A percentile compares a stretch with the other conserved stretches of the same genome.
These are phyloP conservation scores for Leccinum subgranulosum DNA, from an alignment of 768 basidiomycete genomes.

Conservation along the genomic window DNA sequence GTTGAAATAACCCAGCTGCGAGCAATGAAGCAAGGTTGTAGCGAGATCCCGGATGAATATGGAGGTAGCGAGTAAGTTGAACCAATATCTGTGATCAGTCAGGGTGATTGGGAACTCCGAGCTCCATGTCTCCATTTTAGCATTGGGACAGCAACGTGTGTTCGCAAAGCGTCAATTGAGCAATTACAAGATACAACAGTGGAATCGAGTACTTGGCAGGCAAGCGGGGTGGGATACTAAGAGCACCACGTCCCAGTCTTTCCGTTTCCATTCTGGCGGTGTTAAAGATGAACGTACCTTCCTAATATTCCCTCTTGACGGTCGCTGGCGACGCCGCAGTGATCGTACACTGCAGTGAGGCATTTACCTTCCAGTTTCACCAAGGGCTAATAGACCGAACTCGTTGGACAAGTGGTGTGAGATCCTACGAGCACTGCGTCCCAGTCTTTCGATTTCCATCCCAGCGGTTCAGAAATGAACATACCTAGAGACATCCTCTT, in stretches of 20 bases:
- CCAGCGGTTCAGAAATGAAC: background rate
- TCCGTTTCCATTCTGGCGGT: background rate
- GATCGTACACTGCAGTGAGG: background rate
- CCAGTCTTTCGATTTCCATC: background rate
- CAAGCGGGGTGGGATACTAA: background rate
- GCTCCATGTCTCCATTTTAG: no score
- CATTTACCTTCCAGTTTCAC: slow-evolving; percentile 3
- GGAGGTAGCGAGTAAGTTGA: no score
- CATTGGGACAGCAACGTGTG: no score
- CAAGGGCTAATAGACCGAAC: background rate
- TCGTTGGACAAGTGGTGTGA: background rate
- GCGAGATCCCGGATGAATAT: no score
- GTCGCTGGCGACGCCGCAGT: background rate
- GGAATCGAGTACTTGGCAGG: no score
- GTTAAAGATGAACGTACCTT: no score
- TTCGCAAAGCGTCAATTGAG: no score
- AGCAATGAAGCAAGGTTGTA: no score
- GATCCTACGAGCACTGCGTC: background rate
- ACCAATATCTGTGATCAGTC: no score
- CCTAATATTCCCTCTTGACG: background rate
- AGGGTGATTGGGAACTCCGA: no score
- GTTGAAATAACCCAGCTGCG: no score
- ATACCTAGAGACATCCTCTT: slow-evolving; percentile 10
- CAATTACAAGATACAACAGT: no score
- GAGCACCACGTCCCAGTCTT: background rate